Conservation (phyloP, 345 rosid species). For the Linum tenue region DNA sequence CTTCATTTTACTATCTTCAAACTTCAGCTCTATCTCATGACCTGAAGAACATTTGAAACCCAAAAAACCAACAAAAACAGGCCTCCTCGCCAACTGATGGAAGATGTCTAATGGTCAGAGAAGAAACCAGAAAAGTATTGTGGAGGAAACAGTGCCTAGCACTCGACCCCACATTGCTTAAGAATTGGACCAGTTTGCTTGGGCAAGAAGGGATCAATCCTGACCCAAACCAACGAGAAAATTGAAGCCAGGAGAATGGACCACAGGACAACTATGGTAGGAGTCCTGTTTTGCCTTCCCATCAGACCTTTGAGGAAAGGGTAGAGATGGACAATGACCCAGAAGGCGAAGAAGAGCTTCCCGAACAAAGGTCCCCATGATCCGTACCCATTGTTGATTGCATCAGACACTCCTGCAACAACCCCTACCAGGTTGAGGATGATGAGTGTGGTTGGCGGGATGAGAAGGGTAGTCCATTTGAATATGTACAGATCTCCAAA, state of each 20-base stretch:
- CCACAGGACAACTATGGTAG: constrained; percentile 90
- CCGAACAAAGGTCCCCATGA: constrained; percentile 94
- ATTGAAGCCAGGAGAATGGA: constrained; percentile 81
- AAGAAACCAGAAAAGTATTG: not conserved
- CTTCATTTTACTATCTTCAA: not conserved
- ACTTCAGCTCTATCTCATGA: not conserved
- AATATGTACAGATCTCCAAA: constrained; percentile 92
- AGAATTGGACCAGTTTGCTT: constrained; percentile 81
- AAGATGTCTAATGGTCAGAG: too few relatives aligned
- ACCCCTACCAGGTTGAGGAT: constrained; percentile 89
- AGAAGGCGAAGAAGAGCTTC: constrained; percentile 80
- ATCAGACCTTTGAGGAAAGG: constrained; percentile 94
- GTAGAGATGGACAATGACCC: constrained; percentile 93
- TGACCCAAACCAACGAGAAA: constrained; percentile 87
- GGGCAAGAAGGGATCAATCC: constrained; percentile 92
- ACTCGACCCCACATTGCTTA: constrained; percentile 91
- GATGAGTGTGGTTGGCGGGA: constrained; percentile 90
- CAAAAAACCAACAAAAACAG: not conserved
- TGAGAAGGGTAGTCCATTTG: constrained; percentile 95
- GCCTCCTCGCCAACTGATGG: not conserved
- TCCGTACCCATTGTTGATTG: constrained; percentile 77
- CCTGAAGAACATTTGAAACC: not conserved
- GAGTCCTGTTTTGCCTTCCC: constrained; percentile 91
- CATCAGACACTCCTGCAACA: constrained; percentile 83
- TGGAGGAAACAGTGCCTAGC: constrained; percentile 25